phyloP scores from a whole-genome alignment of 805 yeast species.

The Clavispora asparagi region DNA sequence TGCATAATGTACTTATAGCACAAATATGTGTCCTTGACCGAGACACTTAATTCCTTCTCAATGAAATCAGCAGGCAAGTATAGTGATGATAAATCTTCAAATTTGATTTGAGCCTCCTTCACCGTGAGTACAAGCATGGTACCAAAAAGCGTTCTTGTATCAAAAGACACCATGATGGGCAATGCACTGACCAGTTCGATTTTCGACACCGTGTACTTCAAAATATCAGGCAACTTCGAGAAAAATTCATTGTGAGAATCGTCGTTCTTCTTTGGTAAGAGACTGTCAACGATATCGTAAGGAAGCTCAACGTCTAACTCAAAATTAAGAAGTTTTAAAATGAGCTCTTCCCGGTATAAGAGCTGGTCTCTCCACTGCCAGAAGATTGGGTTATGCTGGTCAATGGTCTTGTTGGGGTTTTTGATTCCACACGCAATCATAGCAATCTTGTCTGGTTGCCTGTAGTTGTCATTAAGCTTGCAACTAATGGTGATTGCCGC shows the following conservation, averaged over 20 bases:
- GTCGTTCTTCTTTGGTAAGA: conserved; percentile 9
- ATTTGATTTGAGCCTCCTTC: conserved; percentile 11
- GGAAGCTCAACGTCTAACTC: conserved; percentile 38
- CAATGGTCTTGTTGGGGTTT: conserved; percentile 27
- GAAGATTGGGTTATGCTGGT: conserved; percentile 36
- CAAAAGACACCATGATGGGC: conserved; percentile 34
- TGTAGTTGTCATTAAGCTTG: conserved; percentile 37
- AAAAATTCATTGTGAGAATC: conserved; percentile 8
- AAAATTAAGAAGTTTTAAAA: conserved; percentile 33
- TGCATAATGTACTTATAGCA: conserved; percentile 13
- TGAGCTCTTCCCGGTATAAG: conserved; percentile 37
- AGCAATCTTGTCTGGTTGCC: conserved; percentile 42
- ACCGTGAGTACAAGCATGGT: conserved; percentile 13
- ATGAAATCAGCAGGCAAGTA: conserved; percentile 8
- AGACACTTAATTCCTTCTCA: conserved; percentile 3
- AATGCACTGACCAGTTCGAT: conserved; percentile 35
- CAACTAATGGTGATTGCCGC: conserved; percentile 41
- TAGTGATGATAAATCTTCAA: conserved; percentile 7
- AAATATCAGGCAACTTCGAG: conserved; percentile 13
- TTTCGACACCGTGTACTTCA: conserved; percentile 27
- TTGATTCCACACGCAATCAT: conserved; percentile 31
- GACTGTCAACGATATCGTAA: conserved; percentile 26
- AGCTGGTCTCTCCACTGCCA: conserved; percentile 45
- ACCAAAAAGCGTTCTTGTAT: conserved; percentile 28
- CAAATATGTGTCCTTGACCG: conserved; percentile 6